These are phyloP conservation scores for Apiotrichum sp. DNA, from an alignment of 1,284 basidiomycete genomes.

Conservation along the genomic window DNA sequence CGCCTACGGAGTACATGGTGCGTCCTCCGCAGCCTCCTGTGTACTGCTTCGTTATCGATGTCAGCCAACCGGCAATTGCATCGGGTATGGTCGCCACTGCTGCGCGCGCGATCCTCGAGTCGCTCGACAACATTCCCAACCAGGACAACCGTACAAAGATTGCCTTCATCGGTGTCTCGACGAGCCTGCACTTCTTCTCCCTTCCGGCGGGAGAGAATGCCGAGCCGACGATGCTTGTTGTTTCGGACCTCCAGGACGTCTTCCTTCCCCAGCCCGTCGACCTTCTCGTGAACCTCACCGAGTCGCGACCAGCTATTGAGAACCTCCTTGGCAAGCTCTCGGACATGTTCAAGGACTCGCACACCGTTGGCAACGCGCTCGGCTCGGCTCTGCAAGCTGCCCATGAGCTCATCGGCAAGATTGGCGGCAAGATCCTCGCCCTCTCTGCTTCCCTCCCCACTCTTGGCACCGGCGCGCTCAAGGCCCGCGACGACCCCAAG, in stretches of 20 bases:
- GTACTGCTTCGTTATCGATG: conserved; percentile 95
- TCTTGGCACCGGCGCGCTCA: conserved; percentile 83
- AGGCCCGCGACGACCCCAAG: conserved; percentile 95
- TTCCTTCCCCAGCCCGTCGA: conserved; percentile 97
- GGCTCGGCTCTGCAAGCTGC: conserved; percentile 95
- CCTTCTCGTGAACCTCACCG: conserved; percentile 85
- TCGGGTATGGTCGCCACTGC: conserved; percentile 98
- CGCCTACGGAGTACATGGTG: conserved; percentile 98
- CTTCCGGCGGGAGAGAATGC: conserved; percentile 65
- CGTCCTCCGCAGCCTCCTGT: conserved; percentile 95
- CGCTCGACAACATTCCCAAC: conserved; percentile 90
- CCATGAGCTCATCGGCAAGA: conserved; percentile 86
- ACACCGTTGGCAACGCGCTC: conserved; percentile 83
- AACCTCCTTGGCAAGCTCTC: conserved; percentile 72
- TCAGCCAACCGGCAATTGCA: conserved; percentile 84
- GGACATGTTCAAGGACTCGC: conserved; percentile 96
- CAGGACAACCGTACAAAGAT: conserved; percentile 89
- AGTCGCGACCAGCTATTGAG: conserved; percentile 76
- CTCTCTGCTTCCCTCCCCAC: conserved; percentile 82
- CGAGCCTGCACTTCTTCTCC: conserved; percentile 94
- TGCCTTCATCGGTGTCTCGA: conserved; percentile 87
- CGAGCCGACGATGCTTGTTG: conserved; percentile 91
- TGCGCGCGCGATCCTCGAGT: conserved; percentile 89
- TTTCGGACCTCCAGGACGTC: conserved; percentile 93
- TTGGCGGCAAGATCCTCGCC: conserved; percentile 94